Conservation (phyloP, 495 filamentous ascomycete genomes). For the Penicillium parvum region DNA sequence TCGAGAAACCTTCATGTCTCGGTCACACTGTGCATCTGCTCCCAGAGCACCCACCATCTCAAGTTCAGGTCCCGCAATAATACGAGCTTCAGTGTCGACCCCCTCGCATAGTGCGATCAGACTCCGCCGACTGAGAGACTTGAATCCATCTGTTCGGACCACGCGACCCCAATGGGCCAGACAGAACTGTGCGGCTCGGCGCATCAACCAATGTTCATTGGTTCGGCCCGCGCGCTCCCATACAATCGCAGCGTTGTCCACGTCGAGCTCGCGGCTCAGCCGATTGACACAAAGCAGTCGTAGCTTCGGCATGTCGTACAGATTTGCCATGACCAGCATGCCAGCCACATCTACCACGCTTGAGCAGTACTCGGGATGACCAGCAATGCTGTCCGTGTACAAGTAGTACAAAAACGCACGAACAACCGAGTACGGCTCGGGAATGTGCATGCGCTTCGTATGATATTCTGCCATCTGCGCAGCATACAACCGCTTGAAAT, state of each 20-base stretch:
- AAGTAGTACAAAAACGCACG: slow-evolving; percentile 93
- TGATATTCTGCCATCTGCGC: slow-evolving; percentile 97
- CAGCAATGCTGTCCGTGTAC: slow-evolving; percentile 88
- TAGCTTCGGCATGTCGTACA: slow-evolving; percentile 92
- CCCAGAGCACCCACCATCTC: slow-evolving; percentile 70
- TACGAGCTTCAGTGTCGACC: slow-evolving; percentile 83
- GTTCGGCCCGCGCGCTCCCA: slow-evolving; percentile 92
- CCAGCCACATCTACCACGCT: slow-evolving; percentile 84
- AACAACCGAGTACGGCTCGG: slow-evolving; percentile 91
- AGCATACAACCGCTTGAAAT: slow-evolving; percentile 85
- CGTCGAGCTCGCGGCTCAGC: slow-evolving; percentile 81
- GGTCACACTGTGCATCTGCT: slow-evolving; percentile 50
- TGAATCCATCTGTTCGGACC: slow-evolving; percentile 83
- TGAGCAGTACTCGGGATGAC: slow-evolving; percentile 57
- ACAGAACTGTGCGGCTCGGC: slow-evolving; percentile 81
- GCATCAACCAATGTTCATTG: slow-evolving; percentile 87
- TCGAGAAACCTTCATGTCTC: slow-evolving; percentile 40
- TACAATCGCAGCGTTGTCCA: slow-evolving; percentile 89
- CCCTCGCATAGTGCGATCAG: slow-evolving; percentile 90
- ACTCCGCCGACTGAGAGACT: slow-evolving; percentile 66
- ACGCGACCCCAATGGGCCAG: slow-evolving; percentile 92
- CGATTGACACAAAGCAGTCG: slow-evolving; percentile 85
- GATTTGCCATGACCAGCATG: slow-evolving; percentile 94
- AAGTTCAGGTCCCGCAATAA: slow-evolving; percentile 77
- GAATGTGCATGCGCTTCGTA: slow-evolving; percentile 93